Evolutionary conservation across 148 eudicot species (phyloP).

Genomic region (Linanthus parryae): DNA sequence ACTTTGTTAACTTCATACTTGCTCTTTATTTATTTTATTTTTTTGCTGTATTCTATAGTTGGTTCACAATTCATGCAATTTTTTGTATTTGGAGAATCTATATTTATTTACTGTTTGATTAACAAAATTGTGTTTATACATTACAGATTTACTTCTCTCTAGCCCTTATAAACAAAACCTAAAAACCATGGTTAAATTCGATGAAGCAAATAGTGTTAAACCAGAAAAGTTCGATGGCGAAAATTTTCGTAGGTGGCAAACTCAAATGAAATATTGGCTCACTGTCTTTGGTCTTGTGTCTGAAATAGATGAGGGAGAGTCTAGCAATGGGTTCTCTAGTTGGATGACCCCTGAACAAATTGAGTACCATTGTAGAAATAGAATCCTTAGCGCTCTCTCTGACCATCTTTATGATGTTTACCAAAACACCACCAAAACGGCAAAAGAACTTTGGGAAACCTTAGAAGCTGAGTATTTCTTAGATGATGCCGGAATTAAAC

Average conservation of each 20-base stretch:
- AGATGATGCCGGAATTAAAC: not conserved
- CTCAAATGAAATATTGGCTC: not conserved
- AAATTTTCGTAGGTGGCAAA: not conserved
- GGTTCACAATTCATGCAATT: too few relatives aligned
- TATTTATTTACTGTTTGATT: too few relatives aligned
- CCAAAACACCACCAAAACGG: not conserved
- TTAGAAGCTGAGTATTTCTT: not conserved
- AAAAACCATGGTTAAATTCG: too few relatives aligned
- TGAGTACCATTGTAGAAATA: not conserved
- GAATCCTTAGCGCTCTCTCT: not conserved
- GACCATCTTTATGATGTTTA: constrained; percentile 5
- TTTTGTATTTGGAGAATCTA: too few relatives aligned
- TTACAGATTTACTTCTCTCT: too few relatives aligned
- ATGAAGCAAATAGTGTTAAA: not conserved
- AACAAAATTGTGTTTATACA: too few relatives aligned
- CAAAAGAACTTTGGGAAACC: constrained; percentile 1
- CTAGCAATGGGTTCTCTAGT: too few relatives aligned
- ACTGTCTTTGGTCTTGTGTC: not conserved
- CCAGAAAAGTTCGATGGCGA: not conserved
- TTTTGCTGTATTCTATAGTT: too few relatives aligned
- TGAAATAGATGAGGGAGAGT: too few relatives aligned
- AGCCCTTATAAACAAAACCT: too few relatives aligned
- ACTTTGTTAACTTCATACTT: too few relatives aligned
- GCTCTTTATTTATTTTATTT: too few relatives aligned
- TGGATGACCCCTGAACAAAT: not conserved